phyloP scores from a whole-genome alignment of 2,329 filamentous ascomycete species.

The Cladosporium sp. region DNA sequence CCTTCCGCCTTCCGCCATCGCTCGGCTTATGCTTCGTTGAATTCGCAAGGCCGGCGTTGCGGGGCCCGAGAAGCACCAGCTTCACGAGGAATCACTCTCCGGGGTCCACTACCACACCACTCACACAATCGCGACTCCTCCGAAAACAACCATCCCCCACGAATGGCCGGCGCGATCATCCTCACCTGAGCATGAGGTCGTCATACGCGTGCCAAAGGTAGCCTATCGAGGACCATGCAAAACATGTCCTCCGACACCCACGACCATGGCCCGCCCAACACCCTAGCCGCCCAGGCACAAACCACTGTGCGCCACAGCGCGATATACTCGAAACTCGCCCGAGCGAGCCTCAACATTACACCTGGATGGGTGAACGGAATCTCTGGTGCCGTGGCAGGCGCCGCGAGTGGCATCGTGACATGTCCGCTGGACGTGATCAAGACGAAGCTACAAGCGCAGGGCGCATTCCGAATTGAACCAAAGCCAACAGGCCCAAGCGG shows the following conservation, averaged over 20 bases:
- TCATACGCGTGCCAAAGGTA: slow-evolving; percentile 29
- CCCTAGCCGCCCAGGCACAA: slow-evolving; percentile 12
- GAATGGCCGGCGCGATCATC: slow-evolving; percentile 11
- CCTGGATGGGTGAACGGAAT: slow-evolving; percentile 71
- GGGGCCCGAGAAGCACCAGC: slow-evolving; percentile 18
- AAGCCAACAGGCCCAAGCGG: slow-evolving; percentile 39
- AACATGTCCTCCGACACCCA: slow-evolving; percentile 31
- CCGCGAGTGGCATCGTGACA: slow-evolving; percentile 90
- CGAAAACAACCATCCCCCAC: not conserved
- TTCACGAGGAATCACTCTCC: slow-evolving; percentile 14
- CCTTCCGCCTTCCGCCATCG: not conserved
- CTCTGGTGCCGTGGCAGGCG: slow-evolving; percentile 83
- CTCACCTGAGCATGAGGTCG: slow-evolving; percentile 32
- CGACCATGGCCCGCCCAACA: slow-evolving; percentile 31
- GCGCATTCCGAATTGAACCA: slow-evolving; percentile 64
- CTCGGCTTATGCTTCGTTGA: slow-evolving; percentile 18
- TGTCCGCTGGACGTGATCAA: slow-evolving; percentile 99
- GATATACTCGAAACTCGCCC: slow-evolving; percentile 39
- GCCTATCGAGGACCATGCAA: slow-evolving; percentile 33
- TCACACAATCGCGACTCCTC: not conserved
- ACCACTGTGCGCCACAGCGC: slow-evolving; percentile 26
- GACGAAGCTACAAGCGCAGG: slow-evolving; percentile 95
- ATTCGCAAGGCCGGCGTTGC: slow-evolving; percentile 19
- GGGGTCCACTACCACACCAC: slow-evolving; percentile 11
- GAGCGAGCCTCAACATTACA: slow-evolving; percentile 50